Evolutionary conservation across 1,139 yeast genomes (phyloP), one percentile per base, ranked within the genome.

Genomic region (Meyerozyma elateridarum): DNA sequence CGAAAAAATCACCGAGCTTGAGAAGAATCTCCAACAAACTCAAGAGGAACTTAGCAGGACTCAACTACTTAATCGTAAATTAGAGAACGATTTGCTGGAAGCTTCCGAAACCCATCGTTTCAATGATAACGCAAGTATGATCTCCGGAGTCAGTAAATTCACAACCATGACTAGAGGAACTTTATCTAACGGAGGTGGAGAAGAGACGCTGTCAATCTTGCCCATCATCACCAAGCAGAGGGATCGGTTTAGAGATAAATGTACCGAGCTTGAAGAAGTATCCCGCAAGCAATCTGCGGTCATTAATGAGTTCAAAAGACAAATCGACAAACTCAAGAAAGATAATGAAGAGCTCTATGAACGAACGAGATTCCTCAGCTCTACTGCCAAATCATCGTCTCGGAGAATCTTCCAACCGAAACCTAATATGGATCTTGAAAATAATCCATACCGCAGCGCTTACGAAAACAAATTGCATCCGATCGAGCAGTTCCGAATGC

Each of bases 161-260:
- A 33, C 43, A 11, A 16, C 33, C 12, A 70, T 66, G 54, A 59
- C 67, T 46, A 37, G 61, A 29, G 56, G 38, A 8, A 36, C 36
- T 39, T n/a, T n/a, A n/a, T n/a, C n/a, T n/a, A 38, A 30, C 24
- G 36, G 28, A 14, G 34, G 29, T 15, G 12, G 49, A 9, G 68
- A 59, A 32, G 61, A 71, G 26, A 52, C 64, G 5, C 27, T 15
- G 19, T 72, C 87, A 0, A 80, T 91, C 25, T 60, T 91, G 29
- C 95, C 95, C 1, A 87, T 91, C 33, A 78, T 91, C 20, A 88
- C 96, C 15, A 89, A 91, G 49, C 98, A 91, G 59, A 76, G 98
- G 54, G 97, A 91, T 54, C 67, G 97, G 41, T 88, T 89, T 65
- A 76, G 94, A 46, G 74, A 76, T 19, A 72, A 89, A 36, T 87